Percentiles rank a stretch among this genome's conserved stretches.
These are phyloP conservation scores for Durusdinium trenchii DNA, from an alignment of 73 alveolate genomes.

Conservation along the genomic window DNA sequence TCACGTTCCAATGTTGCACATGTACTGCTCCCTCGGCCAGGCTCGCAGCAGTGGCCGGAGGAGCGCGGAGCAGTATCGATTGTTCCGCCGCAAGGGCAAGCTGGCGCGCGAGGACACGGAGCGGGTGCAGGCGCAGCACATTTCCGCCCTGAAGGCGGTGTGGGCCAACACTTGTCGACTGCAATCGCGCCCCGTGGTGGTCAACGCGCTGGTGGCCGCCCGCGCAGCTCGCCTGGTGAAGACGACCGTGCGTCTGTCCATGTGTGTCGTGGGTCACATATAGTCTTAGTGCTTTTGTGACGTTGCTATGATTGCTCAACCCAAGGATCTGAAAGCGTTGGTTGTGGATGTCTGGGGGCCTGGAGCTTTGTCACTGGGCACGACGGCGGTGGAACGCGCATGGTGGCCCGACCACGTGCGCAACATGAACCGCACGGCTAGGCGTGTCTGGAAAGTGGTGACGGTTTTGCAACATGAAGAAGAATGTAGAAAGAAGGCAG, in stretches of 20 bases:
- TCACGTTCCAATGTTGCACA: background rate
- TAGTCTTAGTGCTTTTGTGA: background rate
- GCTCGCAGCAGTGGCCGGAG: background rate
- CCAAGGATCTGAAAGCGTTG: constrained; percentile 9
- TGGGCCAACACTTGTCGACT: background rate
- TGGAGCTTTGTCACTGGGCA: constrained; percentile 25
- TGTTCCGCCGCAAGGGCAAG: constrained; percentile 8
- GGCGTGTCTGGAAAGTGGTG: background rate
- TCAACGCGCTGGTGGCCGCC: constrained; percentile 30
- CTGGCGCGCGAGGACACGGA: constrained; percentile 12
- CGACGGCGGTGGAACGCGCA: constrained; percentile 36
- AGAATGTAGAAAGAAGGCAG: background rate
- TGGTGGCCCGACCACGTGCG: constrained; percentile 40
- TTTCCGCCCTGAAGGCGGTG: background rate
- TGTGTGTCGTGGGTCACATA: background rate
- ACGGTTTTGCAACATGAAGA: background rate
- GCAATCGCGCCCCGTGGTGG: constrained; percentile 43
- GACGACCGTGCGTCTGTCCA: background rate
- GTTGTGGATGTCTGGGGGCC: constrained; percentile 24
- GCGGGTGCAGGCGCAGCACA: background rate
- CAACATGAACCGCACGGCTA: background rate
- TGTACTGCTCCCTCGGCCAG: background rate
- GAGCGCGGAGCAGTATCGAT: background rate
- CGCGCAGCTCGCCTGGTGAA: background rate
- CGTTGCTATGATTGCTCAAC: no score